Percentiles rank a stretch among this genome's conserved stretches.
Evolutionary conservation across 208 protist species (phyloP).

Genomic region (Trypanosoma mega): DNA sequence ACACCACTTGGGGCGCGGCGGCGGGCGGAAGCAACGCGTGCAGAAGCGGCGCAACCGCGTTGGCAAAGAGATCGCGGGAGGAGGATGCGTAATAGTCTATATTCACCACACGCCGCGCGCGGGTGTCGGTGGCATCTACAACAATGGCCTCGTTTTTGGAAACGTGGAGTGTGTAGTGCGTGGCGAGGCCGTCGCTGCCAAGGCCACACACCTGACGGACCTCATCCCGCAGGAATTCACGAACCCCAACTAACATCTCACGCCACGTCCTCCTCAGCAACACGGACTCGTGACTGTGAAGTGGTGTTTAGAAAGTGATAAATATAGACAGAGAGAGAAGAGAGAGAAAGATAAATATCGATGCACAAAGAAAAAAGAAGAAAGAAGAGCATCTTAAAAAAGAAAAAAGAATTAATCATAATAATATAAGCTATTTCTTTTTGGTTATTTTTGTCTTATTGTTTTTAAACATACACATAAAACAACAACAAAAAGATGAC

Average conservation of each 20-base stretch:
- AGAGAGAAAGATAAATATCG: too few relatives aligned
- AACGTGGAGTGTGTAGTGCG: conserved; percentile 53
- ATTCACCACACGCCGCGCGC: conserved; percentile 52
- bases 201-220: conserved; percentile 8
- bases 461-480: too few relatives aligned
- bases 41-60: conserved; percentile 46
- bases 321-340: too few relatives aligned
- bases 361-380: too few relatives aligned
- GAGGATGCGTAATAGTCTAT: conserved; percentile 42
- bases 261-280: background rate
- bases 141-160: conserved; percentile 35
- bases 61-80: conserved; percentile 24
- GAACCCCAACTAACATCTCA: conserved; percentile 49
- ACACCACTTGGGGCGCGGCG: conserved; percentile 40
- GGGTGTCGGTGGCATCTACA: conserved; percentile 64
- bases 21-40: conserved; percentile 31
- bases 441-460: too few relatives aligned
- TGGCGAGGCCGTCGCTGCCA: conserved; percentile 26
- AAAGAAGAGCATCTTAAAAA: too few relatives aligned
- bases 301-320: too few relatives aligned
- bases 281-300: too few relatives aligned
- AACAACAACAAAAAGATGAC: too few relatives aligned
- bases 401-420: too few relatives aligned
- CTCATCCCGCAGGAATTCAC: conserved; percentile 44
- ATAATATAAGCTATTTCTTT: too few relatives aligned